phyloP scores from a whole-genome alignment of 352 stramenopile genomes.

The Globisporangium recalcitrans region DNA sequence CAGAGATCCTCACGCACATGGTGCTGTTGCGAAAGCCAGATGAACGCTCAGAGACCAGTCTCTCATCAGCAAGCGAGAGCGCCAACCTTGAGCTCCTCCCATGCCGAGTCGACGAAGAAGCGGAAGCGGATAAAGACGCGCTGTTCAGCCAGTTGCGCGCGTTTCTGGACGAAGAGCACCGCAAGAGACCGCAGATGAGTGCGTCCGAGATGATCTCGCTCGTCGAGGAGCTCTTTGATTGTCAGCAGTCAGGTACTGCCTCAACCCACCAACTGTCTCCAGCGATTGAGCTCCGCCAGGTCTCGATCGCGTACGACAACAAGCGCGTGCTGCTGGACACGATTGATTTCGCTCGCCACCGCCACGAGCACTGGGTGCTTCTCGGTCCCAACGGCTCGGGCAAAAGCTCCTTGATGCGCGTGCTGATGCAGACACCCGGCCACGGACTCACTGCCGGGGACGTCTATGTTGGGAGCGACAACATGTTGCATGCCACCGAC shows the following conservation, averaged over 20 bases:
- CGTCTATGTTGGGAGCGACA: constrained; percentile 24
- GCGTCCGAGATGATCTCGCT: constrained; percentile 28
- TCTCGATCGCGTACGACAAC: constrained; percentile 61
- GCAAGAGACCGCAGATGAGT: constrained; percentile 28
- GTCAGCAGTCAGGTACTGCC: neutral
- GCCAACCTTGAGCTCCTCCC: constrained; percentile 28
- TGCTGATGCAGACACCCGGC: constrained; percentile 55
- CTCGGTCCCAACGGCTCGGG: constrained; percentile 68
- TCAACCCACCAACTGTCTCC: neutral
- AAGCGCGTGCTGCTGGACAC: constrained; percentile 43
- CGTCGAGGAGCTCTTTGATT: constrained; percentile 37
- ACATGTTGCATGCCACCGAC: constrained; percentile 6
- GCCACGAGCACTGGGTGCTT: constrained; percentile 60
- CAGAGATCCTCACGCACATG: constrained; percentile 69
- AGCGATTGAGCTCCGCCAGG: constrained; percentile 35
- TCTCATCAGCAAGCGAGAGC: neutral
- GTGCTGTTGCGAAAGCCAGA: constrained; percentile 35
- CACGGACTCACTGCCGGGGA: constrained; percentile 44
- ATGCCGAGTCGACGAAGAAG: constrained; percentile 27
- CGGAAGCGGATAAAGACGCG: constrained; percentile 10
- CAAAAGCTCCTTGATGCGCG: constrained; percentile 73
- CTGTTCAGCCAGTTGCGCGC: constrained; percentile 32
- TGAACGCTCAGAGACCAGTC: neutral
- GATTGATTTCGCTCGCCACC: constrained; percentile 46
- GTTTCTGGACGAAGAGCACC: constrained; percentile 36